These are phyloP conservation scores for Coemansia sp. DNA, from an alignment of 192 early-diverging fungal genomes.

Conservation along the genomic window DNA sequence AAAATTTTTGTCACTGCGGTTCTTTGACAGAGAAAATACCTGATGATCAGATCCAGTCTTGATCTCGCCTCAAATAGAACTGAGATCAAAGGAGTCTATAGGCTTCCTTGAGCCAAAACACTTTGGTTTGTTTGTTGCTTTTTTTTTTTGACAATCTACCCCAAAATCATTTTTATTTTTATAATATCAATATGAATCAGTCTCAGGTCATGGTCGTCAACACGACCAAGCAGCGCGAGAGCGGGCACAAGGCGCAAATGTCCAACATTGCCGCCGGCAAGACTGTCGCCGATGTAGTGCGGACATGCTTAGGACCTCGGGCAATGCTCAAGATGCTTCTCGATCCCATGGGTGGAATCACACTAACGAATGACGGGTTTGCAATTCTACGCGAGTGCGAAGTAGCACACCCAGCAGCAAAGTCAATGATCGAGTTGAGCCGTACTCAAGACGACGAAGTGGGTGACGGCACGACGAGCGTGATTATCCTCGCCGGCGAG, in stretches of 20 bases:
- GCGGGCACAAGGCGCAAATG: constrained; percentile 94
- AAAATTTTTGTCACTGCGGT: neutral
- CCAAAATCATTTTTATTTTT: constrained; percentile 1
- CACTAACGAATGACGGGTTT: constrained; percentile 98
- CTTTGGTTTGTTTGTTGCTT: neutral
- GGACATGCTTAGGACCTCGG: constrained; percentile 96
- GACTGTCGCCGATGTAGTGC: constrained; percentile 98
- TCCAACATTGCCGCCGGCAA: constrained; percentile 99
- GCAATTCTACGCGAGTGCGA: constrained; percentile 98
- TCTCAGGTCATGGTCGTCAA: constrained; percentile 89
- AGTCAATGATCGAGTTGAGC: constrained; percentile 98
- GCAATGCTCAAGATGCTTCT: constrained; percentile 99
- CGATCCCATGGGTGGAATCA: constrained; percentile 99
- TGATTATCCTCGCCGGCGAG: constrained; percentile 99
- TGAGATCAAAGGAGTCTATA: neutral
- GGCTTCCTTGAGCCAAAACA: neutral
- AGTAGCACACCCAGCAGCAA: constrained; percentile 99
- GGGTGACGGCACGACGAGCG: constrained; percentile 98
- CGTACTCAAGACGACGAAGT: constrained; percentile 99
- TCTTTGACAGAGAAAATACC: constrained; percentile 1
- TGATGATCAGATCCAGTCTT: neutral
- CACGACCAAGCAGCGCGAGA: constrained; percentile 91
- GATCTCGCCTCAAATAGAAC: neutral
- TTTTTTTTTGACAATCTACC: constrained; percentile 1
- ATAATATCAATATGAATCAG: constrained; percentile 60